Evolutionary conservation across 371 early-diverging fungal genomes (phyloP).

Genomic region (Mucor circinelloides): DNA sequence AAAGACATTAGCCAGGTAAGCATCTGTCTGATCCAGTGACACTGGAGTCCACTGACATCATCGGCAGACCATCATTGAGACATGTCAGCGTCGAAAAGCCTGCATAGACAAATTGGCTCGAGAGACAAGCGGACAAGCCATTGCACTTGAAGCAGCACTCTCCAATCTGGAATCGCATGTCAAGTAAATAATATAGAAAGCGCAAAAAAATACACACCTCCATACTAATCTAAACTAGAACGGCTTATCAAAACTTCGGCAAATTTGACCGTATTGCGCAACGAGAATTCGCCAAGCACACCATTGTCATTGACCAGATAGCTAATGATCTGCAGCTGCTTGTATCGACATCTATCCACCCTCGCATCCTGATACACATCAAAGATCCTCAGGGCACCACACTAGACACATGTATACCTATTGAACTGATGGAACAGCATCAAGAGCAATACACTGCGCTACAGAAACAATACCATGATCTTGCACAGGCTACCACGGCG

Average conservation of each 20-base stretch:
- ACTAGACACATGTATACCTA: conserved; percentile 5
- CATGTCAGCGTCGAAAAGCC: conserved; percentile 3
- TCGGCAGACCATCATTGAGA: not conserved
- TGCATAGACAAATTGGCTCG: conserved; percentile 4
- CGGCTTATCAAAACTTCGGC: conserved; percentile 20
- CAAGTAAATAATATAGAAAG: conserved; percentile 5
- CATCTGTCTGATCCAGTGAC: not conserved
- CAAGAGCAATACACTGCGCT: not conserved
- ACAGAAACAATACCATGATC: conserved; percentile 2
- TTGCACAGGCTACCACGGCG: conserved; percentile 11
- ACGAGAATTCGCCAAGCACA: conserved; percentile 23
- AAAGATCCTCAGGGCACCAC: conserved; percentile 1
- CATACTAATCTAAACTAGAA: not conserved
- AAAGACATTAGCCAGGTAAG: not conserved
- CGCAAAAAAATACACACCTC: not conserved
- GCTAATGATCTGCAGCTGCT: conserved; percentile 13
- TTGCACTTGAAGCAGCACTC: conserved; percentile 23
- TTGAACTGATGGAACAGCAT: not conserved
- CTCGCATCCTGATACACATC: conserved; percentile 1
- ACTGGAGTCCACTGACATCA: not conserved
- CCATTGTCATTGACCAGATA: conserved; percentile 6
- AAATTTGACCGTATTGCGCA: conserved; percentile 33
- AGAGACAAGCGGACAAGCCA: conserved; percentile 16
- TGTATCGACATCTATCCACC: conserved; percentile 10
- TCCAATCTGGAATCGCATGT: conserved; percentile 21